Conservation (phyloP, 176 grass and related monocot genomes). For the Tillandsia leiboldiana region DNA sequence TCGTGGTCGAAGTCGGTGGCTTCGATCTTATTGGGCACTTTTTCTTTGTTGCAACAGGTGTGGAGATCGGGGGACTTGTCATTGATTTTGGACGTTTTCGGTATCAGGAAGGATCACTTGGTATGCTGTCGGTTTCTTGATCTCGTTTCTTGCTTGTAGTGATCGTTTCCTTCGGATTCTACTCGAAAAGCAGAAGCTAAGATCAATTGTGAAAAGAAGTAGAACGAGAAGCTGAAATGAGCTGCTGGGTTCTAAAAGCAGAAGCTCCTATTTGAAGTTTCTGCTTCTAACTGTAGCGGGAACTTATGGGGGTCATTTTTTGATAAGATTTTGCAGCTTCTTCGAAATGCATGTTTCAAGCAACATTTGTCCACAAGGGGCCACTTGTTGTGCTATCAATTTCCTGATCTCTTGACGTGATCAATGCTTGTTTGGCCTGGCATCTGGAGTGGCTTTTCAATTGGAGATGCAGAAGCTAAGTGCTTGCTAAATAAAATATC, state of each 20-base stretch:
- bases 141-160: neutral
- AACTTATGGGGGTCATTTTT: neutral
- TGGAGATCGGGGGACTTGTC: constrained; percentile 19
- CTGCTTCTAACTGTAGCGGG: no score
- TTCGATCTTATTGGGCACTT: neutral
- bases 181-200: neutral
- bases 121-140: constrained; percentile 21
- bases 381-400: no score
- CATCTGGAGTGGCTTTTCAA: no score
- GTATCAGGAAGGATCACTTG: constrained; percentile 52
- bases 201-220: no score
- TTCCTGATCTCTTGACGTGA: no score
- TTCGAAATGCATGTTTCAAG: neutral
- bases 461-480: no score
- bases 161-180: neutral
- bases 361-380: no score
- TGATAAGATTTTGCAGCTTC: neutral
- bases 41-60: constrained; percentile 12
- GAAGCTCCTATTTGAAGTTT: no score
- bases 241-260: no score
- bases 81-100: constrained; percentile 42
- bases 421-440: no score
- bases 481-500: neutral
- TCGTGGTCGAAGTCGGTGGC: neutral
- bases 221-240: no score